A percentile compares a stretch with the other conserved stretches of the same genome.
phyloP scores from a whole-genome alignment of 1,139 yeast genomes.

The Debaryomycetaceae sp. region DNA sequence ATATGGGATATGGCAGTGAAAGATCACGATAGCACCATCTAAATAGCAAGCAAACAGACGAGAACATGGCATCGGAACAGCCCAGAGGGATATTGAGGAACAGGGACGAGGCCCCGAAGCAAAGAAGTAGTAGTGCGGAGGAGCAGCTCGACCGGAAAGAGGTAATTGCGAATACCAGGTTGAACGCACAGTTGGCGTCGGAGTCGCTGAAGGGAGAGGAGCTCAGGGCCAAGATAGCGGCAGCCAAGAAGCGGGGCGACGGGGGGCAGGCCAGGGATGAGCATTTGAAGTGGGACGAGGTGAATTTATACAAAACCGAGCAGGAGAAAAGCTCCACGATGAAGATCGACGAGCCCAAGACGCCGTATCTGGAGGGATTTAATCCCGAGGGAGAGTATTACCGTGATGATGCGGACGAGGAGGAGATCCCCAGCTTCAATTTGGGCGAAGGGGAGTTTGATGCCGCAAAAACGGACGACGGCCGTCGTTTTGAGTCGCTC shows the following conservation, averaged over 20 bases:
- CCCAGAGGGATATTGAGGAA: conserved; percentile 48
- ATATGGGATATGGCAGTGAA: too few relatives aligned
- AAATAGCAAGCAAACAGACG: neutral
- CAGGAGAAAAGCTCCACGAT: conserved; percentile 69
- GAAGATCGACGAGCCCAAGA: conserved; percentile 94
- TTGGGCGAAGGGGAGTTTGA: conserved; percentile 46
- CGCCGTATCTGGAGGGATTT: conserved; percentile 94
- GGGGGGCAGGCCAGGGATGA: conserved; percentile 8
- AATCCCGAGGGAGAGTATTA: conserved; percentile 84
- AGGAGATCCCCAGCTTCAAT: conserved; percentile 34
- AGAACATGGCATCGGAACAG: conserved; percentile 16
- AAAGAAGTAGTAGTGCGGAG: conserved; percentile 8
- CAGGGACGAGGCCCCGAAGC: conserved; percentile 14
- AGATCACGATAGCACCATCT: too few relatives aligned
- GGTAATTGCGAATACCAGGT: conserved; percentile 40
- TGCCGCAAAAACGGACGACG: conserved; percentile 17
- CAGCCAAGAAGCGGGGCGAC: conserved; percentile 10
- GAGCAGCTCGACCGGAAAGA: conserved; percentile 39
- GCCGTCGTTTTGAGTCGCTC: conserved; percentile 20
- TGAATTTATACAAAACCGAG: conserved; percentile 62
- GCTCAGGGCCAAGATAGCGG: conserved; percentile 38
- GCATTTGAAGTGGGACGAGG: conserved; percentile 70
- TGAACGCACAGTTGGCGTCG: conserved; percentile 35
- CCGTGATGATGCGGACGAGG: conserved; percentile 62
- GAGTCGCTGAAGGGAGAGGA: conserved; percentile 35